Conservation (phyloP, 177 flowering plant genomes). For the Tripterygium wilfordii region DNA sequence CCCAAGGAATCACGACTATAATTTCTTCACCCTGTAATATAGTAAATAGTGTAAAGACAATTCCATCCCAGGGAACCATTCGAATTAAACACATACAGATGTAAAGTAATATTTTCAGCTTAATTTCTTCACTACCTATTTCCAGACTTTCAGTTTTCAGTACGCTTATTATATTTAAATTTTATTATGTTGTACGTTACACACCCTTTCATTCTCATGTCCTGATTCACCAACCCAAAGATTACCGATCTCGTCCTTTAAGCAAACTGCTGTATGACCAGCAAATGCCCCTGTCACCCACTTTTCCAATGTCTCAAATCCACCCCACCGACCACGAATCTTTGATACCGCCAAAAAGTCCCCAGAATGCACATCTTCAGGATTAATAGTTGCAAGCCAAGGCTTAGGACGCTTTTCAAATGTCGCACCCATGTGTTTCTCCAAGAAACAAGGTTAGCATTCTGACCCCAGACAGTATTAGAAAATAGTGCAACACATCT, state of each 20-base stretch:
- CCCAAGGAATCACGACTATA: slow-evolving; percentile 88
- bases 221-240: slow-evolving; percentile 99
- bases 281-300: slow-evolving; percentile 99
- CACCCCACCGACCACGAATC: slow-evolving; percentile 99
- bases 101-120: no score
- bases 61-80: not conserved
- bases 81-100: not conserved
- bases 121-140: not conserved
- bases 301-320: slow-evolving; percentile 96
- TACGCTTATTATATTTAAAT: not conserved
- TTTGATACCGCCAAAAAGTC: slow-evolving; percentile 93
- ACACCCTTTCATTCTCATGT: slow-evolving; percentile 97
- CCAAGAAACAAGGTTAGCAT: slow-evolving; percentile 76
- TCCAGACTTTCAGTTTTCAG: not conserved
- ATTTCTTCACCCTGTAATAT: slow-evolving; percentile 90
- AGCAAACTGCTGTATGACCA: slow-evolving; percentile 96
- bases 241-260: slow-evolving; percentile 87
- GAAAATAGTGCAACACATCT: slow-evolving; percentile 91
- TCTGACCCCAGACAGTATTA: slow-evolving; percentile 88
- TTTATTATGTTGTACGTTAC: not conserved
- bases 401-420: slow-evolving; percentile 85
- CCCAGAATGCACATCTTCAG: slow-evolving; percentile 92
- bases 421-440: slow-evolving; percentile 95
- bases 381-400: slow-evolving; percentile 62
- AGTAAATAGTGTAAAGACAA: not conserved